Evolutionary conservation across 2,329 filamentous ascomycete species (phyloP).

Genomic region (Aureobasidium sp.): DNA sequence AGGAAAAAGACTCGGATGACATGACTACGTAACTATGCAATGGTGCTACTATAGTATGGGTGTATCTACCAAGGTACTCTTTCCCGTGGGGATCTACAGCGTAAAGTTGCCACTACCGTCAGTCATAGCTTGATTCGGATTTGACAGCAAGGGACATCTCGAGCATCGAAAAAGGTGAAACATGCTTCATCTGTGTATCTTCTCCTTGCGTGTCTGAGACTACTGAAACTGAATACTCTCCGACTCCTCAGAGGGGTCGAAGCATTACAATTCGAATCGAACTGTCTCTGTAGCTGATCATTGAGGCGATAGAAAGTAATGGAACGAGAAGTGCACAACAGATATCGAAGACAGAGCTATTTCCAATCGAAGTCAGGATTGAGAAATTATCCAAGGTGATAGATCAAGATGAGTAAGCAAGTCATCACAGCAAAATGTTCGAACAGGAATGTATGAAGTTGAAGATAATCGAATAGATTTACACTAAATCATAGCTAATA

Average conservation of each 20-base stretch:
- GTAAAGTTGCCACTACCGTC: constrained; percentile 1
- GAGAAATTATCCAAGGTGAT: too few relatives aligned
- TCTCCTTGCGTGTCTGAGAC: not conserved
- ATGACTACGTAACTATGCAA: not conserved
- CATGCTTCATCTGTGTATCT: not conserved
- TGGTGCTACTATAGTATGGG: not conserved
- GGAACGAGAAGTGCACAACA: too few relatives aligned
- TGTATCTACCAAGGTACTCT: too few relatives aligned
- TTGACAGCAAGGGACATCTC: not conserved
- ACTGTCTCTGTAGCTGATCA: too few relatives aligned
- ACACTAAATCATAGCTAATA: not conserved
- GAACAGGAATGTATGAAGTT: not conserved
- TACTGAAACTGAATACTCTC: not conserved
- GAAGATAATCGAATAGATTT: not conserved
- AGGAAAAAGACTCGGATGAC: too few relatives aligned
- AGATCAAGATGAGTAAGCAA: too few relatives aligned
- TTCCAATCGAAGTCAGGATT: too few relatives aligned
- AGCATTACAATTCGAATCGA: too few relatives aligned
- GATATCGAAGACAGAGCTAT: too few relatives aligned
- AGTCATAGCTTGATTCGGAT: not conserved
- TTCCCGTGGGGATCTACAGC: not conserved
- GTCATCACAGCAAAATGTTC: too few relatives aligned
- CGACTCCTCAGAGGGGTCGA: too few relatives aligned
- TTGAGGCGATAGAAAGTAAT: too few relatives aligned
- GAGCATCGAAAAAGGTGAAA: not conserved